These are phyloP conservation scores for Euptelea pleiosperma DNA, from an alignment of 164 flowering plant genomes.

Conservation along the genomic window DNA sequence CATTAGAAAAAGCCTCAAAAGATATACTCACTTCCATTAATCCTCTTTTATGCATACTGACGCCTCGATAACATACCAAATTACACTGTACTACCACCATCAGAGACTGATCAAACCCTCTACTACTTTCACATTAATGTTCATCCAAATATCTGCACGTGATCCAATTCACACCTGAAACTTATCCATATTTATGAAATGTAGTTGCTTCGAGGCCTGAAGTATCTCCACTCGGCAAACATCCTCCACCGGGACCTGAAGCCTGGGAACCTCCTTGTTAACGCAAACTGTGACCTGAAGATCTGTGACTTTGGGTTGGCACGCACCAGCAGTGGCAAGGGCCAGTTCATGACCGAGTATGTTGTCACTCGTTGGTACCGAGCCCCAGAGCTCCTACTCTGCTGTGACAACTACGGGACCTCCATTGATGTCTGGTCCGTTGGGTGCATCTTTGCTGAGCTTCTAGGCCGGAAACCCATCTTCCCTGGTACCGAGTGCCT, in stretches of 20 bases:
- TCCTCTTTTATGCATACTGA: too few species aligned
- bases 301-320: conserved; percentile 94
- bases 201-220: conserved; percentile 81
- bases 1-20: too few species aligned
- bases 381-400: conserved; percentile 86
- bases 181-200: conserved; percentile 7
- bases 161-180: conserved; percentile 2
- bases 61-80: too few species aligned
- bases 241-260: conserved; percentile 89
- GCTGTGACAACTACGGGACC: conserved; percentile 82
- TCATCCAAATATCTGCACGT: too few species aligned
- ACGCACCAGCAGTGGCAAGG: conserved; percentile 63
- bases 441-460: conserved; percentile 86
- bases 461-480: conserved; percentile 73
- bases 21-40: too few species aligned
- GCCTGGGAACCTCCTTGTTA: conserved; percentile 83
- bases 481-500: conserved; percentile 84
- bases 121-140: too few species aligned
- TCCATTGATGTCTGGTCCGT: conserved; percentile 98
- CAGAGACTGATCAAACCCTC: too few species aligned
- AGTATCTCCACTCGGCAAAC: conserved; percentile 87
- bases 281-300: conserved; percentile 82
- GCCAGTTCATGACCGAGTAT: conserved; percentile 87
- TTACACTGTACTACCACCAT: too few species aligned
- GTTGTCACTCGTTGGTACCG: conserved; percentile 94